These are phyloP conservation scores for Lathyrus tuberosus DNA, from an alignment of 306 rosid species.

Conservation along the genomic window DNA sequence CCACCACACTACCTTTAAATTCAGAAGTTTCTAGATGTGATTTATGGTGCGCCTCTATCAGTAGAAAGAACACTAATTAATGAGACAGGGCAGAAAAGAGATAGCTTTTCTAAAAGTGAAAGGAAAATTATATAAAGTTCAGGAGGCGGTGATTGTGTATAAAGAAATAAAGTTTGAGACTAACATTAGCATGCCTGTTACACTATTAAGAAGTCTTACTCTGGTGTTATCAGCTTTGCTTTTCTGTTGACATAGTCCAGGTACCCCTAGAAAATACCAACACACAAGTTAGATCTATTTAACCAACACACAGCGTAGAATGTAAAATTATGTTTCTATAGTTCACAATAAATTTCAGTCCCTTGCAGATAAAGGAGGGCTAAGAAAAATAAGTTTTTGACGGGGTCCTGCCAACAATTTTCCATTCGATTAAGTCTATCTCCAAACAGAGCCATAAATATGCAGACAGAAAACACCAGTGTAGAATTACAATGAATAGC, in stretches of 20 bases:
- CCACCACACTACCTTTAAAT: conserved; percentile 33
- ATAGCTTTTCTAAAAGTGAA: conserved; percentile 21
- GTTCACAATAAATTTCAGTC: conserved; percentile 26
- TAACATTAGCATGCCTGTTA: conserved; percentile 37
- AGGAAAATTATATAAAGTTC: neutral
- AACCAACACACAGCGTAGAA: conserved; percentile 18
- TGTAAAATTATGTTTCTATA: neutral
- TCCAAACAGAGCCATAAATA: conserved; percentile 12
- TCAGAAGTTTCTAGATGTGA: conserved; percentile 29
- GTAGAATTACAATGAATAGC: neutral
- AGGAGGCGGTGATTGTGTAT: conserved; percentile 10
- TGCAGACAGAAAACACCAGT: conserved; percentile 7
- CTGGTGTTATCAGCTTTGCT: conserved; percentile 36
- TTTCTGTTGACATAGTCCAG: conserved; percentile 73
- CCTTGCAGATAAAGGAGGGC: conserved; percentile 9
- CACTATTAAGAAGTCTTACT: conserved; percentile 36
- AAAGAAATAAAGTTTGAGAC: conserved; percentile 32
- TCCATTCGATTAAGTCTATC: neutral
- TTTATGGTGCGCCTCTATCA: conserved; percentile 30
- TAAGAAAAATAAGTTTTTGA: neutral
- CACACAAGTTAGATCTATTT: neutral
- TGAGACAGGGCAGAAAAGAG: conserved; percentile 16
- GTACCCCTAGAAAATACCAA: conserved; percentile 64
- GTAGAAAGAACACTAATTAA: conserved; percentile 26
- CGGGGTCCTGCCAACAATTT: neutral